Evolutionary conservation across 2,329 filamentous ascomycete species (phyloP), one percentile per base, ranked within the genome.

Genomic region (Harringtonia aguacate): DNA sequence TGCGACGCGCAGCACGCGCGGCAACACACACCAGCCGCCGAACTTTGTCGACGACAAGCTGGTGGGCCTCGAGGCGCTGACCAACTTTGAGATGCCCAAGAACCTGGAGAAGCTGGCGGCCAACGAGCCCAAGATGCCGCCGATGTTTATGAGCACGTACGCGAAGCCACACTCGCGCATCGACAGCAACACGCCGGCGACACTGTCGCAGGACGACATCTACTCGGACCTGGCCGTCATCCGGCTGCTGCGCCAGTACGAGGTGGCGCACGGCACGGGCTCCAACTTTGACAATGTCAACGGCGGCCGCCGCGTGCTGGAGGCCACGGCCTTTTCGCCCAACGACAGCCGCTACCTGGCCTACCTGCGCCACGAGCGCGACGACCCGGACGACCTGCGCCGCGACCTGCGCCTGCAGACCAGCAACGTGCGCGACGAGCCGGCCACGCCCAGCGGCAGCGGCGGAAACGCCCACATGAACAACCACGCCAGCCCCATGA

Each of bases 1-100:
- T 47, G 74, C 75, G 13, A 82, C 79, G 17, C 67, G 78, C 36
- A 81, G 77, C 59, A 80, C 74, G 18, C 69, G 77, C 21, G 75
- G 66, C 15, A 64, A 66, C n/a, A 74, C 64, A 42, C 66, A 67
- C 47, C 68, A 72, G 43, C 40, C 24, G 27, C 30, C 38, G 37
- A 77, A 76, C 53, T 75, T 75, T 48, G 55, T 71, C 30, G 75
- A 79, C 49, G 72, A 76, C 55, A 74, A 70, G 53, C 62, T 76
- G 33, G 63, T 77, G 13, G 78, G 77, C 14, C 66, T 81, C 24
- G 77, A 81, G 55, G 74, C 70, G 20, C 65, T 81, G 36, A 65
- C 70, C 46, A 79, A 75, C 52, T 73, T 79, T 49, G 73, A 77
- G 53, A 63, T 77, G 24, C 72, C 74, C 1, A 65, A 68, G 38